Evolutionary conservation across 805 yeast species (phyloP).

Genomic region (Hanseniaspora thailandica): DNA sequence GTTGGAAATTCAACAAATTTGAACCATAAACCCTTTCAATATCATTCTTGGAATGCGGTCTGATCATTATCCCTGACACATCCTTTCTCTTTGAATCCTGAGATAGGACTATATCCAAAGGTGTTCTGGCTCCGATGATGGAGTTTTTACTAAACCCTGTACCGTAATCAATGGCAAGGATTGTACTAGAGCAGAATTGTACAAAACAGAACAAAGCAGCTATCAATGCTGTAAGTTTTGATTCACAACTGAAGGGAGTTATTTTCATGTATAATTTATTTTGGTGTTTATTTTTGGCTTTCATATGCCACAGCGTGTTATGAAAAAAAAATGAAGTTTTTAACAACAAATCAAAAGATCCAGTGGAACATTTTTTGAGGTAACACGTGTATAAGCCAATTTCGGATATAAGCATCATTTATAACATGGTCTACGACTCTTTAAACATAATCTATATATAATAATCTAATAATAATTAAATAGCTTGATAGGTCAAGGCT

Average conservation of each 20-base stretch:
- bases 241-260: not conserved
- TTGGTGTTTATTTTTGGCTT: not conserved
- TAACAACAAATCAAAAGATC: no score
- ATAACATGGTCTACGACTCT: no score
- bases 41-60: conserved; percentile 31
- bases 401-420: not conserved
- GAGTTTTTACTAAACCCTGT: conserved; percentile 78
- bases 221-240: not conserved
- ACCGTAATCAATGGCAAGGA: conserved; percentile 83
- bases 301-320: no score
- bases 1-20: conserved; percentile 53
- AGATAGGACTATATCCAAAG: conserved; percentile 77
- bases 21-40: conserved; percentile 70
- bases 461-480: conserved; percentile 20
- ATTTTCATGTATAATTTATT: not conserved
- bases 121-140: conserved; percentile 79
- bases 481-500: conserved; percentile 48
- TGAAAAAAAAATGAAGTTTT: no score
- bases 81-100: conserved; percentile 90
- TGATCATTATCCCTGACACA: conserved; percentile 61
- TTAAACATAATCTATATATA: no score
- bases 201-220: not conserved
- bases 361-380: no score
- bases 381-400: not conserved
- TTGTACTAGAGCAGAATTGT: conserved; percentile 27